Evolutionary conservation across 179 eudicot genomes (phyloP).

Genomic region (Corrigiola litoralis): DNA sequence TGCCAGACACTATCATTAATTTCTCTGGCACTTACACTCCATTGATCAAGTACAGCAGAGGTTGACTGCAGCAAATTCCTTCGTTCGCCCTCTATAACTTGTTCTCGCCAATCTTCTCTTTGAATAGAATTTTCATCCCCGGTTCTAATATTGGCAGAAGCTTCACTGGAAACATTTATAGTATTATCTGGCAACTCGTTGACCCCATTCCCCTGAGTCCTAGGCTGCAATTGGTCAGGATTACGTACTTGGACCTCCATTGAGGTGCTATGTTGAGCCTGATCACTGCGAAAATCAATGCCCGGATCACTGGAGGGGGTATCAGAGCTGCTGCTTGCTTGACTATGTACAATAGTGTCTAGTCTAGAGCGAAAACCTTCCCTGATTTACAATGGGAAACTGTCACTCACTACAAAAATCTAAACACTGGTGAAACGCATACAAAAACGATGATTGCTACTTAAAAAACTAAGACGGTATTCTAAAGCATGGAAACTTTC

Average conservation of each 20-base stretch:
- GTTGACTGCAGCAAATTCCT: slow-evolving; percentile 39
- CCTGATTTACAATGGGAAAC: slow-evolving; percentile 33
- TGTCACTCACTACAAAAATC: slow-evolving; percentile 1
- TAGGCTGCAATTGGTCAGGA: slow-evolving; percentile 39
- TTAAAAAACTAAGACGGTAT: no score
- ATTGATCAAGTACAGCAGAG: slow-evolving; percentile 39
- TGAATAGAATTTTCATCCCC: slow-evolving; percentile 37
- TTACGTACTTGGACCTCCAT: slow-evolving; percentile 40
- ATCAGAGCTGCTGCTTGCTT: slow-evolving; percentile 55
- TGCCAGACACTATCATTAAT: slow-evolving; percentile 43
- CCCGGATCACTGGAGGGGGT: slow-evolving; percentile 33
- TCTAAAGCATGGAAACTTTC: no score
- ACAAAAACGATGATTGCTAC: no score
- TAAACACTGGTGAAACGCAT: no score
- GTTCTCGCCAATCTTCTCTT: slow-evolving; percentile 47
- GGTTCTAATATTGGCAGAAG: slow-evolving; percentile 32
- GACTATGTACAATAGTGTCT: slow-evolving; percentile 66
- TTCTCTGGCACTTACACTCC: slow-evolving; percentile 45
- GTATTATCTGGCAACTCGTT: slow-evolving; percentile 35
- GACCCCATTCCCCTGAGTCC: slow-evolving; percentile 39
- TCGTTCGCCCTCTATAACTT: slow-evolving; percentile 45
- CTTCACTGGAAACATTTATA: slow-evolving; percentile 33
- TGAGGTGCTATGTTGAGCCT: slow-evolving; percentile 30
- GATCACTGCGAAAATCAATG: slow-evolving; percentile 42
- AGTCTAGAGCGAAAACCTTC: slow-evolving; percentile 79